phyloP scores from a whole-genome alignment of 768 basidiomycete genomes.

The Trametes coccinea region DNA sequence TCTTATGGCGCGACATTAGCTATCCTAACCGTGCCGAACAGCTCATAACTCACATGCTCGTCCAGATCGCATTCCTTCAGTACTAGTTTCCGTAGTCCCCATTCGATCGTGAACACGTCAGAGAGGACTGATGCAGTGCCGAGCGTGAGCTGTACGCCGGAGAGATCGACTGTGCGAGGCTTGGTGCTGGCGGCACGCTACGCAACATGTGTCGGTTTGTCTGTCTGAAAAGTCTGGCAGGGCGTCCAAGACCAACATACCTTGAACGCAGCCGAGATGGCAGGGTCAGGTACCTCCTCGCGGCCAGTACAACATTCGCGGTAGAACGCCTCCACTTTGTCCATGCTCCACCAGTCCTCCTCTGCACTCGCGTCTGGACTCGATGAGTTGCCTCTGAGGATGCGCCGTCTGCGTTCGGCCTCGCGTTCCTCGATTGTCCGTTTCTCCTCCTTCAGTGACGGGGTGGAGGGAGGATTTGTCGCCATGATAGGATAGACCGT shows the following conservation, averaged over 20 bases:
- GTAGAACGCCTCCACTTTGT: constrained; percentile 85
- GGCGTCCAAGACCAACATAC: constrained; percentile 37
- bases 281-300: constrained; percentile 68
- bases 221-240: background rate
- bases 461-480: constrained; percentile 78
- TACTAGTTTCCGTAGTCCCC: constrained; percentile 85
- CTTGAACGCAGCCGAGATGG: constrained; percentile 70
- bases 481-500: constrained; percentile 91
- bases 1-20: constrained; percentile 41
- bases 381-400: constrained; percentile 54
- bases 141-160: constrained; percentile 71
- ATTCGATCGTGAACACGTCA: constrained; percentile 90
- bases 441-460: constrained; percentile 79
- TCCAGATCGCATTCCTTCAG: constrained; percentile 88
- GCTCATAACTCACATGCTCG: constrained; percentile 56
- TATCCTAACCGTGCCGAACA: background rate
- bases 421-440: constrained; percentile 77
- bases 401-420: constrained; percentile 60
- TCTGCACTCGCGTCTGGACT: constrained; percentile 24
- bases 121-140: constrained; percentile 78
- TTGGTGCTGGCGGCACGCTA: constrained; percentile 53
- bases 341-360: constrained; percentile 81
- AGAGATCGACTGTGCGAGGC: constrained; percentile 78
- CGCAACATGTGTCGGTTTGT: background rate
- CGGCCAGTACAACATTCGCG: constrained; percentile 79